A percentile compares a stretch with the other conserved stretches of the same genome.
phyloP scores from a whole-genome alignment of 1,139 yeast genomes.

The Candida sp. region DNA sequence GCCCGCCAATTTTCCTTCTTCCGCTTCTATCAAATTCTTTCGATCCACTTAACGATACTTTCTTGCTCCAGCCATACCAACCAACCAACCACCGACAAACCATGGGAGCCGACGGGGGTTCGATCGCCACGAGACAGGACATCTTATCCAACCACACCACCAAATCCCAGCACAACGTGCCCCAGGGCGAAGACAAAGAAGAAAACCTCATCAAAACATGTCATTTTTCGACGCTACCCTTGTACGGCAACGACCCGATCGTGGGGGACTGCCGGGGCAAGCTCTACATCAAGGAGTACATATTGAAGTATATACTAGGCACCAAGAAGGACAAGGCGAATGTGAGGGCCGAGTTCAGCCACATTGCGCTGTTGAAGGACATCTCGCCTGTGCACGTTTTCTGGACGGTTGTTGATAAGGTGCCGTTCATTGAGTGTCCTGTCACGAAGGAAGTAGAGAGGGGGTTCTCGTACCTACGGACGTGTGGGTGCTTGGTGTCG shows the following conservation, averaged over 20 bases:
- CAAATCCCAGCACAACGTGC: conserved; percentile 17
- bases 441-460: conserved; percentile 35
- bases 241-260: conserved; percentile 37
- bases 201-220: conserved; percentile 22
- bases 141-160: conserved; percentile 24
- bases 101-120: conserved; percentile 59
- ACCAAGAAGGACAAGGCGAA: conserved; percentile 18
- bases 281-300: conserved; percentile 70
- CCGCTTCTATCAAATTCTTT: neutral
- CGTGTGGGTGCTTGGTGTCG: conserved; percentile 47
- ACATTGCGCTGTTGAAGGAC: conserved; percentile 44
- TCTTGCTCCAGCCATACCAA: neutral
- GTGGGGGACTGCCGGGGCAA: conserved; percentile 77
- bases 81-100: neutral
- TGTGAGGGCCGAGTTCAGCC: conserved; percentile 24
- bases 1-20: conserved; percentile 2
- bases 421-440: conserved; percentile 54
- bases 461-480: conserved; percentile 32
- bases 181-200: conserved; percentile 33
- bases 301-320: conserved; percentile 59
- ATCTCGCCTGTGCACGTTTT: conserved; percentile 28
- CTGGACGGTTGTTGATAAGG: conserved; percentile 24
- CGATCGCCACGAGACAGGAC: conserved; percentile 51
- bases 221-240: conserved; percentile 30
- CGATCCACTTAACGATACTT: neutral